phyloP scores from a whole-genome alignment of 805 yeast species.

The Suhomyces sp. region DNA sequence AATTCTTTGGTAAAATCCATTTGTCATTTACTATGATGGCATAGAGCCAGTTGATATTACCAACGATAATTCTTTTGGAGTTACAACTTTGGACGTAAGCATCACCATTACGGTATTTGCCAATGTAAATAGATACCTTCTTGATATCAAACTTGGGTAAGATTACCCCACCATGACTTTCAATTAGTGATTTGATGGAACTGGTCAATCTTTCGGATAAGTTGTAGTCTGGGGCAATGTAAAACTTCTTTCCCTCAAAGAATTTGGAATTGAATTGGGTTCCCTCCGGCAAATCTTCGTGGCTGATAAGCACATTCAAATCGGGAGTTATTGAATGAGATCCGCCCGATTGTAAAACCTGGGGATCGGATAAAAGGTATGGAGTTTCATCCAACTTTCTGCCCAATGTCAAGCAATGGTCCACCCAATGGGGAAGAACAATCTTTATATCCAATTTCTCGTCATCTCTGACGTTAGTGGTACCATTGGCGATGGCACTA shows the following conservation, averaged over 20 bases:
- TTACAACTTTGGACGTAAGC: slow-evolving; percentile 50
- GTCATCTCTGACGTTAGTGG: slow-evolving; percentile 8
- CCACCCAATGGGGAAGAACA: slow-evolving; percentile 80
- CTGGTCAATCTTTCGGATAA: slow-evolving; percentile 44
- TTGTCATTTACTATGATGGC: slow-evolving; percentile 55
- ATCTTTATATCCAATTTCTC: slow-evolving; percentile 47
- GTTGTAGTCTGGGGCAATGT: slow-evolving; percentile 53
- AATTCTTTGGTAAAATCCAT: slow-evolving; percentile 55
- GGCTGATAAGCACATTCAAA: slow-evolving; percentile 8
- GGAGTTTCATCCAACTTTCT: slow-evolving; percentile 51
- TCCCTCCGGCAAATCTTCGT: slow-evolving; percentile 12
- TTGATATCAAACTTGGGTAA: slow-evolving; percentile 19
- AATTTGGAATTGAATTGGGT: slow-evolving; percentile 20
- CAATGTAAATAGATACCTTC: slow-evolving; percentile 48
- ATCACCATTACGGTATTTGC: slow-evolving; percentile 59
- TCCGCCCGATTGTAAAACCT: slow-evolving; percentile 6
- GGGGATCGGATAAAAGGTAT: slow-evolving; percentile 46
- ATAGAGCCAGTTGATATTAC: slow-evolving; percentile 75
- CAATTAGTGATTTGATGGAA: slow-evolving; percentile 46
- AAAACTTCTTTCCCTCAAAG: slow-evolving; percentile 48
- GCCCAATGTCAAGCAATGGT: slow-evolving; percentile 59
- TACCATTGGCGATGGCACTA: slow-evolving; percentile 22
- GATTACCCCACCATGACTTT: slow-evolving; percentile 55
- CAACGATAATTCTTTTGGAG: slow-evolving; percentile 46
- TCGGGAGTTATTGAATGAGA: slow-evolving; percentile 1